Evolutionary conservation across 75 land plant genomes (phyloP).

Genomic region (Pinus taeda): DNA sequence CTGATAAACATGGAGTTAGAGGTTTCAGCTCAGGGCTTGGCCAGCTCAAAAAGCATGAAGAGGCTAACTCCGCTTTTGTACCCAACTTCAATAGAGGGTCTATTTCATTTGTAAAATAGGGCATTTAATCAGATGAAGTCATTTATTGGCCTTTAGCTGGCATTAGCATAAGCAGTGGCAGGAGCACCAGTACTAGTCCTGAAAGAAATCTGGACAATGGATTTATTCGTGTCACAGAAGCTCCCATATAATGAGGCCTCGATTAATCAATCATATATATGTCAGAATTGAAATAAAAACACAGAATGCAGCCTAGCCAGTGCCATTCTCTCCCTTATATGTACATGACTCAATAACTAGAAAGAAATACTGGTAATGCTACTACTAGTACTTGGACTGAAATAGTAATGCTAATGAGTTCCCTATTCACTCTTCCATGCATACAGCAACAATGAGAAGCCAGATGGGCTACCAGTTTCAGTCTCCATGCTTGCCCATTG

Average conservation of each 20-base stretch:
- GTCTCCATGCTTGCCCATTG: constrained; percentile 52
- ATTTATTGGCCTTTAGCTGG: background rate
- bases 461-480: constrained; percentile 35
- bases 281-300: background rate
- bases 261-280: constrained; percentile 9
- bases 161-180: background rate
- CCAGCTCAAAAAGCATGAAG: background rate
- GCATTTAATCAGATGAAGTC: background rate
- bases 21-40: background rate
- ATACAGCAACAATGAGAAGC: constrained; percentile 60
- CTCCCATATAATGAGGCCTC: constrained; percentile 7
- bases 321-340: constrained; percentile 5
- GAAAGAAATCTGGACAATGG: background rate
- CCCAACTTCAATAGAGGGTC: background rate
- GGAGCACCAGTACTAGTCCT: constrained; percentile 8
- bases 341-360: constrained; percentile 5
- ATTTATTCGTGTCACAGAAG: constrained; percentile 6
- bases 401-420: background rate
- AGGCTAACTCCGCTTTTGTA: background rate
- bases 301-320: constrained; percentile 8
- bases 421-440: constrained; percentile 38
- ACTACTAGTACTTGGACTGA: background rate
- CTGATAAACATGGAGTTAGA: too few species aligned
- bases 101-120: background rate
- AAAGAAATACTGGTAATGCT: constrained; percentile 2